Evolutionary conservation across 768 basidiomycete genomes (phyloP).

Genomic region (Scleroderma citrinum): DNA sequence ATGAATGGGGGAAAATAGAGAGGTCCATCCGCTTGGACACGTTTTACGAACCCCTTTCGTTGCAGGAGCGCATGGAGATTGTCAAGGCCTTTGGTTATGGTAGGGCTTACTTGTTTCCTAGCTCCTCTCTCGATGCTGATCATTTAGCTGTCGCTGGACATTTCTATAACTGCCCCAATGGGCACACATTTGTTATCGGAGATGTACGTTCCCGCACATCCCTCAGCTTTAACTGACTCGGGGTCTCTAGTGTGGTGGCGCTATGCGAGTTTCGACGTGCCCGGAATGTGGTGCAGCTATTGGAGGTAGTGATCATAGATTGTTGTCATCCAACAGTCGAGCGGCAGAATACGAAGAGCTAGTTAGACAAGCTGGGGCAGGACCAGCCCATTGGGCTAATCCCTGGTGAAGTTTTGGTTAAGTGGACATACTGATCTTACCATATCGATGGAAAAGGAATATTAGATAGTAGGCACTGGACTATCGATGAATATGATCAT

Average conservation of each 20-base stretch:
- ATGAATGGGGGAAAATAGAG: slow-evolving; percentile 43
- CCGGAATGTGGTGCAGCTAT: slow-evolving; percentile 54
- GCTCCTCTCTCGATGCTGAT: neutral
- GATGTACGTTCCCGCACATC: slow-evolving; percentile 33
- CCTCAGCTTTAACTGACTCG: neutral
- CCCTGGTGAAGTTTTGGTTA: slow-evolving; percentile 9
- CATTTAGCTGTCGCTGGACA: slow-evolving; percentile 36
- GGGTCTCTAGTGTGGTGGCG: slow-evolving; percentile 49
- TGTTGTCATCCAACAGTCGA: slow-evolving; percentile 39
- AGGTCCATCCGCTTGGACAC: slow-evolving; percentile 34
- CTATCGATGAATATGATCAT: too few relatives aligned
- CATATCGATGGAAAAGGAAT: too few relatives aligned
- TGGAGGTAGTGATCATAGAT: slow-evolving; percentile 41
- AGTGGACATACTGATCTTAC: neutral
- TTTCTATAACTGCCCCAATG: slow-evolving; percentile 50
- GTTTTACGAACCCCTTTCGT: slow-evolving; percentile 47
- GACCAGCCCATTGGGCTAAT: slow-evolving; percentile 24
- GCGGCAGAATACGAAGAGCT: slow-evolving; percentile 44
- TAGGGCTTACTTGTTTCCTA: slow-evolving; percentile 15
- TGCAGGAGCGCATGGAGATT: slow-evolving; percentile 47
- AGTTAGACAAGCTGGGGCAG: slow-evolving; percentile 27
- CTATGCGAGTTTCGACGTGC: slow-evolving; percentile 40
- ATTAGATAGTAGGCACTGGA: too few relatives aligned
- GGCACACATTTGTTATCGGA: slow-evolving; percentile 55
- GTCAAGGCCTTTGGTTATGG: slow-evolving; percentile 47